Percentiles rank a stretch among this genome's conserved stretches.
phyloP scores from a whole-genome alignment of 1,139 yeast species.

The Zygosaccharomyces sapae region DNA sequence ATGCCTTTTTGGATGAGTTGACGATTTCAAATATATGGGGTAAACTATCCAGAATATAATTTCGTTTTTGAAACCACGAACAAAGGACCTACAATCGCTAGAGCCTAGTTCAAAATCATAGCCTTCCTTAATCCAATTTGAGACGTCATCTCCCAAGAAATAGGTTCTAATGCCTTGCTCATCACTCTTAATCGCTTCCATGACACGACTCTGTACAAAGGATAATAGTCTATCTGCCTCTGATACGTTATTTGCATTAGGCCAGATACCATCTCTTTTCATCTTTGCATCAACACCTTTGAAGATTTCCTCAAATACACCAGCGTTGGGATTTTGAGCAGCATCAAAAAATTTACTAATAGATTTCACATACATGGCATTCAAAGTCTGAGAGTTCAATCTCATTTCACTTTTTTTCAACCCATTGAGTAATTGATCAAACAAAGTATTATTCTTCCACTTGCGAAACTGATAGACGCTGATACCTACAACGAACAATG shows the following conservation, averaged over 20 bases:
- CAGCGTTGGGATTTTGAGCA: slow-evolving; percentile 7
- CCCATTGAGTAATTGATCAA: slow-evolving; percentile 14
- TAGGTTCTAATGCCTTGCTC: slow-evolving; percentile 19
- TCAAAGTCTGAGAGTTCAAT: slow-evolving; percentile 18
- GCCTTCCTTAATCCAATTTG: slow-evolving; percentile 18
- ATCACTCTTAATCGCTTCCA: slow-evolving; percentile 19
- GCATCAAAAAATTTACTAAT: slow-evolving; percentile 12
- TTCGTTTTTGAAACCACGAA: slow-evolving; percentile 9
- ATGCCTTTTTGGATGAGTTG: slow-evolving; percentile 10
- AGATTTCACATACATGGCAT: slow-evolving; percentile 18
- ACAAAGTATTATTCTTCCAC: slow-evolving; percentile 19
- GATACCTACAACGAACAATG: slow-evolving; percentile 21
- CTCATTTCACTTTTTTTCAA: slow-evolving; percentile 16
- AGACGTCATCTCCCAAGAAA: slow-evolving; percentile 18
- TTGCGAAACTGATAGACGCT: slow-evolving; percentile 21
- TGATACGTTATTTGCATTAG: slow-evolving; percentile 1
- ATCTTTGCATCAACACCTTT: slow-evolving; percentile 8
- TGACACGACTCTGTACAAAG: slow-evolving; percentile 16
- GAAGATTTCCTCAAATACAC: slow-evolving; percentile 10
- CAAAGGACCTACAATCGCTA: slow-evolving; percentile 10
- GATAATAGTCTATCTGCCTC: slow-evolving; percentile 12
- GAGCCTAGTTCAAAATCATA: slow-evolving; percentile 17
- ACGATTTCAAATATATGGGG: slow-evolving; percentile 15
- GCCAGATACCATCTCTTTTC: slow-evolving; percentile 3
- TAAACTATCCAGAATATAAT: slow-evolving; percentile 14